Base-by-base conservation (phyloP, 1,284 basidiomycete genomes). In the Malassezia globosa region DNA sequence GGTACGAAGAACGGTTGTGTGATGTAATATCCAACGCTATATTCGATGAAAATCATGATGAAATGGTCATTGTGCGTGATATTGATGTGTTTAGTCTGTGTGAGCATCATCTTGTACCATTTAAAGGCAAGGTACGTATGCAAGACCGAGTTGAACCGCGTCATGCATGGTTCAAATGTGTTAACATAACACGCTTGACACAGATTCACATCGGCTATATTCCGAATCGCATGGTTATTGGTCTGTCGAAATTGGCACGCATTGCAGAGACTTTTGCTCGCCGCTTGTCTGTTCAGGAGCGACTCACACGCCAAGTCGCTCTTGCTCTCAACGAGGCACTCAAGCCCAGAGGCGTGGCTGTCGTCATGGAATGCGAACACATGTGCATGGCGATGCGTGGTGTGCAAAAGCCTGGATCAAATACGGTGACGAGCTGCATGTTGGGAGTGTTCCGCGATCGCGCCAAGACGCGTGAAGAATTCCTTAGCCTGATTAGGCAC, bases 311-410 rank as follows among this genome's bases (percentile, higher is more conserved):
- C 72, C 94, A 99, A 73, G 89, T 99, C 54, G 94, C 94, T 0
- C 78, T 95, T 38, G 89, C 94, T 14, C 83, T 99, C 6, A 87
- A 96, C 72, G 92, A 99, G 72, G 94, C 94, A 11, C 90, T 97
- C 62, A 82, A 87, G 63, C 94, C 94, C 40, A 81, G 85, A 58
- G 94, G 94, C 43, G 94, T 99, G n/a, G 94, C 90, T 1, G 94
- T 99, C 55, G 94, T 99, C 23, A 53, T 66, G 27, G 60, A 63
- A 42, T 58, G 51, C 67, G 92, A 89, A 33, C 94, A 99, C 75
- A 80, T 97, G 75, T 99, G 94, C 72, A 99, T 99, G 94, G 89
- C 90, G 1, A 97, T 97, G 90, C 83, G 94, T 51, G 94, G 94
- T 34, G 94, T 99, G 1, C 94, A 99, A 74, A 99, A 99, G 74